These are phyloP conservation scores for Yamagishiella unicocca DNA, from an alignment of 139 green algal genomes.

Conservation along the genomic window DNA sequence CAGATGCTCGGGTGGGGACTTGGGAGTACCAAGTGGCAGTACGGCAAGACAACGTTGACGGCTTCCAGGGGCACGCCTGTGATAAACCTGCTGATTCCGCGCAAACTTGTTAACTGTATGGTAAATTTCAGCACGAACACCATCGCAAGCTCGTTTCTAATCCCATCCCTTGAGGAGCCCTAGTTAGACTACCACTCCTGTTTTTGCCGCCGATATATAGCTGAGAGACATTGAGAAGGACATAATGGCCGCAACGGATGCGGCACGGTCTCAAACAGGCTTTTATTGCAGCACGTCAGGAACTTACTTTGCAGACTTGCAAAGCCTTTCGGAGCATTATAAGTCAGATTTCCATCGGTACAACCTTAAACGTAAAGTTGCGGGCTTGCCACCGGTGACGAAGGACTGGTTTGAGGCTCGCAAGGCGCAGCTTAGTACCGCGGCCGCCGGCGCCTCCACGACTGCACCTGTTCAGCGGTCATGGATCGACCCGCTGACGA, in stretches of 20 bases:
- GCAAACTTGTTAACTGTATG: no score
- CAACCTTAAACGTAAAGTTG: slow-evolving; percentile 98
- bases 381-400: slow-evolving; percentile 76
- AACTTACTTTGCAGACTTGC: slow-evolving; percentile 79
- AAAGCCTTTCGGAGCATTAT: slow-evolving; percentile 90
- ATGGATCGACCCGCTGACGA: slow-evolving; percentile 91
- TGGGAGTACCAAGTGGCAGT: no score
- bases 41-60: no score
- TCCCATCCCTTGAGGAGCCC: no score
- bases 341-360: slow-evolving; percentile 95
- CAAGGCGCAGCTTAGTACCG: slow-evolving; percentile 76
- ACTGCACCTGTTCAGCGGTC: slow-evolving; percentile 1
- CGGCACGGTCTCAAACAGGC: slow-evolving; percentile 53
- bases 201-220: no score
- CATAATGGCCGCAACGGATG: slow-evolving; percentile 25
- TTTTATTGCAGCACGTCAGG: slow-evolving; percentile 87
- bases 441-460: slow-evolving; percentile 21
- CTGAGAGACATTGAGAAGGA: no score
- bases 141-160: no score
- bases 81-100: no score
- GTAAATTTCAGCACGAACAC: no score
- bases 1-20: no score
- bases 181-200: no score
- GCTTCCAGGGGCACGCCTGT: no score
- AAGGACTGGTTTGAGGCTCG: slow-evolving; percentile 96